Evolutionary conservation across 2,329 filamentous ascomycete genomes (phyloP).

Genomic region (Pseudogymnoascus sp.): DNA sequence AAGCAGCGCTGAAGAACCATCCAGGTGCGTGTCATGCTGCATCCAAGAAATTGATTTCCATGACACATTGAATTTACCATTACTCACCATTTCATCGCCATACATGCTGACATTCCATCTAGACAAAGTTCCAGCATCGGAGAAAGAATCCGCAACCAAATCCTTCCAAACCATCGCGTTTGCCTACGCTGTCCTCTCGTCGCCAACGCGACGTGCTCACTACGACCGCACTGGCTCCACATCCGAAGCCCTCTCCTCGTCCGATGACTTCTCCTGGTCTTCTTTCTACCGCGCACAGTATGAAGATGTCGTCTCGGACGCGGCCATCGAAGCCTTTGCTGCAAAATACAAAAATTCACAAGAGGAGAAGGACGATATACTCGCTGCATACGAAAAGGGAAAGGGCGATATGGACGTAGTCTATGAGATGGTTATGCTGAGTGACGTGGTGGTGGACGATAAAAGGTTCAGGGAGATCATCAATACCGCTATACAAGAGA

Average conservation of each 20-base stretch:
- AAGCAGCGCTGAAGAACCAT: conserved; percentile 79
- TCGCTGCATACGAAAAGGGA: conserved; percentile 65
- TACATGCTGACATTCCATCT: conserved; percentile 12
- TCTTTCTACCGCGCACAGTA: conserved; percentile 85
- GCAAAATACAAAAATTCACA: conserved; percentile 75
- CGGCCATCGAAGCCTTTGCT: conserved; percentile 69
- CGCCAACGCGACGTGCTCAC: conserved; percentile 68
- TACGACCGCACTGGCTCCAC: conserved; percentile 91
- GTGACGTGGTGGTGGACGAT: conserved; percentile 76
- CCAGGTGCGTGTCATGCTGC: conserved; percentile 50
- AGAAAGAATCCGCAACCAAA: conserved; percentile 65
- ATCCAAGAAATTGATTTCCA: not conserved
- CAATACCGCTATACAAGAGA: conserved; percentile 65
- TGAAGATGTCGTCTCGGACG: conserved; percentile 63
- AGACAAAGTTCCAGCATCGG: conserved; percentile 69
- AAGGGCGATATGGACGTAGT: conserved; percentile 70
- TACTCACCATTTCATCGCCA: not conserved
- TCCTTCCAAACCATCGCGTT: conserved; percentile 89
- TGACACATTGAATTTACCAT: not conserved
- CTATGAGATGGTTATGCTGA: conserved; percentile 81
- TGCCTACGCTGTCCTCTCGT: conserved; percentile 87
- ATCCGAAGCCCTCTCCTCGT: conserved; percentile 62
- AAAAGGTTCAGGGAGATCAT: conserved; percentile 76
- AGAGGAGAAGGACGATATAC: conserved; percentile 72
- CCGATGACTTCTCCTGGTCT: conserved; percentile 77